Evolutionary conservation across 1,284 basidiomycete species (phyloP).

Genomic region (Pascua guehoae): DNA sequence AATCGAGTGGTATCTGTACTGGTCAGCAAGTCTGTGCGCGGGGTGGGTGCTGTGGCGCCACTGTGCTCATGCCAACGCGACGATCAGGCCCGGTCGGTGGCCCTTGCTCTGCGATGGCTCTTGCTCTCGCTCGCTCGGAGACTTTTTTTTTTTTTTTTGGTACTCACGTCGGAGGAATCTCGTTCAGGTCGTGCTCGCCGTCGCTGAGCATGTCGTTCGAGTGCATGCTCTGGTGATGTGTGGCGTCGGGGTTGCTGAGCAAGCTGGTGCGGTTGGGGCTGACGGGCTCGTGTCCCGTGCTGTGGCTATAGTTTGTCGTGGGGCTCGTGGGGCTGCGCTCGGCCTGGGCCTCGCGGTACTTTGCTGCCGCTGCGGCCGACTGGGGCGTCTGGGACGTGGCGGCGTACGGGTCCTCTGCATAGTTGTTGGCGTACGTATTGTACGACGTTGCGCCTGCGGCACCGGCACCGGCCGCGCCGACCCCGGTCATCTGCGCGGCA

Average conservation of each 20-base stretch:
- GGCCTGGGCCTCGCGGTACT: slow-evolving; percentile 31
- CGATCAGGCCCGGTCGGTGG: too few relatives aligned
- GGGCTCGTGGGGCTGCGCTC: slow-evolving; percentile 16
- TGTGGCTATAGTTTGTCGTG: slow-evolving; percentile 1
- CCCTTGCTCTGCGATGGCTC: too few relatives aligned
- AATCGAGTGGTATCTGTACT: too few relatives aligned
- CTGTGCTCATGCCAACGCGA: too few relatives aligned
- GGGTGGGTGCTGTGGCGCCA: too few relatives aligned
- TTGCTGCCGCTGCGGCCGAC: neutral
- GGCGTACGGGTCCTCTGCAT: neutral
- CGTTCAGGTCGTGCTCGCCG: slow-evolving; percentile 19
- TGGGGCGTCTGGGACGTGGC: too few relatives aligned
- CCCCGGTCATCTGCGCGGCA: neutral
- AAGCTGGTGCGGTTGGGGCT: neutral
- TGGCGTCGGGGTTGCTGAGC: slow-evolving; percentile 1
- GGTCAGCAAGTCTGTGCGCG: too few relatives aligned
- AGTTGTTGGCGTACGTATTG: neutral
- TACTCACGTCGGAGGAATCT: slow-evolving; percentile 42
- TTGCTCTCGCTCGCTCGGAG: too few relatives aligned
- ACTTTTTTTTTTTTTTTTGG: slow-evolving; percentile 1
- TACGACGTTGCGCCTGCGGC: slow-evolving; percentile 1
- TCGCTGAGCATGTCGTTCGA: slow-evolving; percentile 28
- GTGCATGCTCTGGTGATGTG: slow-evolving; percentile 4
- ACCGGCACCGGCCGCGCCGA: slow-evolving; percentile 1
- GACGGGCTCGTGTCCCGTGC: neutral